These are phyloP conservation scores for Globisporangium camurandrum DNA, from an alignment of 352 stramenopile species.

Conservation along the genomic window DNA sequence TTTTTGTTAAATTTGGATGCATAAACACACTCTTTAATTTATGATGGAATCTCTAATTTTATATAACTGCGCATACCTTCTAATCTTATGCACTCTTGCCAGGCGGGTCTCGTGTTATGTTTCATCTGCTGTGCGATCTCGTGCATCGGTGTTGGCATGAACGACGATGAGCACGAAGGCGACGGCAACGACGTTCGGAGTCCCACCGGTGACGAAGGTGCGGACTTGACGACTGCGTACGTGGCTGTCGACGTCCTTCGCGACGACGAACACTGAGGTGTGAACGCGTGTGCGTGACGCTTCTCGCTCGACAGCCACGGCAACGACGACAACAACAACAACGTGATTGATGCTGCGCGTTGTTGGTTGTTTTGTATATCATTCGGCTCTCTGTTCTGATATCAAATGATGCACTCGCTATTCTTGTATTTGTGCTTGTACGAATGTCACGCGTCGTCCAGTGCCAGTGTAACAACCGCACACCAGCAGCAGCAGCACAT, in stretches of 20 bases:
- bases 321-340: background rate
- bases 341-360: background rate
- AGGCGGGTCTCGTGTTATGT: conserved; percentile 66
- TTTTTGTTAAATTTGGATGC: too few relatives aligned
- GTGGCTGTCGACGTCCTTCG: conserved; percentile 34
- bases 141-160: conserved; percentile 47
- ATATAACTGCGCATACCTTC: too few relatives aligned
- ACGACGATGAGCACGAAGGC: conserved; percentile 24
- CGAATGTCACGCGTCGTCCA: background rate
- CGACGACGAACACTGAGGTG: conserved; percentile 7
- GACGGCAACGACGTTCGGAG: conserved; percentile 40
- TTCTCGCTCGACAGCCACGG: background rate
- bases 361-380: background rate
- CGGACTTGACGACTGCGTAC: conserved; percentile 49
- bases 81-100: too few relatives aligned
- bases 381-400: background rate
- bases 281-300: background rate
- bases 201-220: conserved; percentile 58
- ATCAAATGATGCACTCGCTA: background rate
- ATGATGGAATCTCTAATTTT: too few relatives aligned
- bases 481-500: background rate
- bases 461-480: background rate
- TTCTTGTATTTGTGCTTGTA: background rate
- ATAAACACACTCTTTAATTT: background rate
- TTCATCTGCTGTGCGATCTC: conserved; percentile 77